Evolutionary conservation across 2,329 filamentous ascomycete genomes (phyloP).

Genomic region (Hymenoscyphus linearis): DNA sequence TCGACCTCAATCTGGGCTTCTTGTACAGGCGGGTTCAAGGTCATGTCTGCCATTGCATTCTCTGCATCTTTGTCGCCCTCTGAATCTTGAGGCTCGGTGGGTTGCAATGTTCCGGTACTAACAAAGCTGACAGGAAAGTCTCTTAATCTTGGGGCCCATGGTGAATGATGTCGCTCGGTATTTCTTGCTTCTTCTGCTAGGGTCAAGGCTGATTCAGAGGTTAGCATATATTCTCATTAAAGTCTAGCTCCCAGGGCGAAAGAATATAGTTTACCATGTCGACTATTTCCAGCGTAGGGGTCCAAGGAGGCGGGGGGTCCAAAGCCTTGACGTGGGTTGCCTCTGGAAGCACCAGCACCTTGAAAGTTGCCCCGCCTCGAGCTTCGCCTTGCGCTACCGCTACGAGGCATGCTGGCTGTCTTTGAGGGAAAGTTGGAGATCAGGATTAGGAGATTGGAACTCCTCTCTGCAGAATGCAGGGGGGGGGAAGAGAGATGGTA

Average conservation of each 20-base stretch:
- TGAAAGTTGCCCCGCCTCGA: conserved; percentile 10
- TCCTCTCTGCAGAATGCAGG: background rate
- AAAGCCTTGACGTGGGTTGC: conserved; percentile 2
- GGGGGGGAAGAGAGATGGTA: background rate
- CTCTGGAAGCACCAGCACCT: conserved; percentile 6
- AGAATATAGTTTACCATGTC: conserved; percentile 15
- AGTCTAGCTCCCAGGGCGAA: background rate
- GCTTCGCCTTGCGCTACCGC: conserved; percentile 6
- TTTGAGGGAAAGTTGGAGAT: background rate
- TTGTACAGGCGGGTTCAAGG: conserved; percentile 11
- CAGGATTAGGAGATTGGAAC: background rate
- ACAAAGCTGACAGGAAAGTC: conserved; percentile 54
- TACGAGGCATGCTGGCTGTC: conserved; percentile 6
- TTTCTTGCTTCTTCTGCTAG: conserved; percentile 54
- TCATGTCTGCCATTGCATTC: conserved; percentile 24
- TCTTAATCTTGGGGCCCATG: conserved; percentile 47
- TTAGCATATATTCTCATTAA: background rate
- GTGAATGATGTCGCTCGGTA: conserved; percentile 44
- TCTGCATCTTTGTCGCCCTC: conserved; percentile 23
- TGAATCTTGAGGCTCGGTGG: conserved; percentile 21
- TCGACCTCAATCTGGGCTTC: background rate
- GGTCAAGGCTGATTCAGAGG: conserved; percentile 26
- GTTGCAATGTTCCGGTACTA: conserved; percentile 47
- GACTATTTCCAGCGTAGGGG: conserved; percentile 18
- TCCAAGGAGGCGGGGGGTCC: conserved; percentile 13